Evolutionary conservation across 371 early-diverging fungal genomes (phyloP).

Genomic region (Catenaria anguillulae): DNA sequence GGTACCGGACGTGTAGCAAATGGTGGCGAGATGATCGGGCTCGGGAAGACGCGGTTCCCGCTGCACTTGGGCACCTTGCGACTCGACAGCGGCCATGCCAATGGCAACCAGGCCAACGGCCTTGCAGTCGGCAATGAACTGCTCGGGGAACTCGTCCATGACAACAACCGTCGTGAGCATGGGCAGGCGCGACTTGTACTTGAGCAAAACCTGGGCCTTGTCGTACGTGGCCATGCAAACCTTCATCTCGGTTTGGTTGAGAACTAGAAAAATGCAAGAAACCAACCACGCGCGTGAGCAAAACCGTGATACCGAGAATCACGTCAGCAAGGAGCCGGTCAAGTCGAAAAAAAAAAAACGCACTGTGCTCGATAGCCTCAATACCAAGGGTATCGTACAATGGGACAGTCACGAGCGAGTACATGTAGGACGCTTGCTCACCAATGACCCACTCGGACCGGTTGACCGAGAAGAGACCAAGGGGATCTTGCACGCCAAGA

Average conservation of each 20-base stretch:
- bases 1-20: slow-evolving; percentile 94
- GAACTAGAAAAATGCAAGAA: no score
- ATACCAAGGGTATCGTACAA: slow-evolving; percentile 51
- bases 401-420: slow-evolving; percentile 15
- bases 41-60: slow-evolving; percentile 20
- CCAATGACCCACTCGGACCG: slow-evolving; percentile 46
- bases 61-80: slow-evolving; percentile 39
- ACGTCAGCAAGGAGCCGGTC: no score
- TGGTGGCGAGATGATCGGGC: slow-evolving; percentile 40
- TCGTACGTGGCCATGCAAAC: slow-evolving; percentile 40
- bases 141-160: slow-evolving; percentile 25
- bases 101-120: slow-evolving; percentile 28
- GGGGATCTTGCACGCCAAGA: no score
- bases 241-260: slow-evolving; percentile 65
- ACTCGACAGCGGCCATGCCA: slow-evolving; percentile 44
- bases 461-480: slow-evolving; percentile 62
- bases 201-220: slow-evolving; percentile 43
- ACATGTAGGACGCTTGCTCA: slow-evolving; percentile 32
- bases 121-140: slow-evolving; percentile 19
- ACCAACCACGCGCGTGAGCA: no score
- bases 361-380: slow-evolving; percentile 64
- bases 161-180: slow-evolving; percentile 58
- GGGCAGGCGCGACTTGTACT: slow-evolving; percentile 35
- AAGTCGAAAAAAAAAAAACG: no score
- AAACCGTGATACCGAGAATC: no score